phyloP scores from a whole-genome alignment of 257 asterid species.

The Petunia axillaris region DNA sequence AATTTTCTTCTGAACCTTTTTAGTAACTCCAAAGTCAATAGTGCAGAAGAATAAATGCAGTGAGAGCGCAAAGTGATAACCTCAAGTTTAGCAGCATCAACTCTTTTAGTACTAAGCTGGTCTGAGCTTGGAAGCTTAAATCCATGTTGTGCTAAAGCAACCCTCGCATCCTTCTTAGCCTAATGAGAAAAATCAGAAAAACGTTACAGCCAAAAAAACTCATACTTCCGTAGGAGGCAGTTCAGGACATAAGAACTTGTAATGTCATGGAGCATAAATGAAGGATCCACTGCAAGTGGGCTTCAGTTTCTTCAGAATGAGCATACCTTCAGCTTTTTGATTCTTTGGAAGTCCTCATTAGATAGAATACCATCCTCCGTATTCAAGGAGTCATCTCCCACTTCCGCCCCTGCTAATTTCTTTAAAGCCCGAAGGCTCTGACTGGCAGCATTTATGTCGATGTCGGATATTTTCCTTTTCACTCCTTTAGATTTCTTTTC shows the following conservation, averaged over 20 bases:
- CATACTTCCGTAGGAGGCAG: neutral
- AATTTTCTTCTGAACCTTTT: neutral
- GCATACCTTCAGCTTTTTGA: constrained; percentile 81
- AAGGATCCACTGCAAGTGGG: neutral
- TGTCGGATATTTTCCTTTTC: constrained; percentile 75
- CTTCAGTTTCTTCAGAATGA: constrained; percentile 6
- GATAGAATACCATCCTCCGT: constrained; percentile 78
- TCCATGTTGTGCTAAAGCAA: constrained; percentile 62
- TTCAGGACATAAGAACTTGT: neutral
- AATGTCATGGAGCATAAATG: neutral
- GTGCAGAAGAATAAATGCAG: neutral
- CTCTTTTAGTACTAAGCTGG: constrained; percentile 71
- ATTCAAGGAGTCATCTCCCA: constrained; percentile 37
- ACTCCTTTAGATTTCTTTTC: constrained; percentile 39
- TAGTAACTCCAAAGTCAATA: neutral
- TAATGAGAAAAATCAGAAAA: constrained; percentile 34
- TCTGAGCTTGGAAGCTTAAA: constrained; percentile 80
- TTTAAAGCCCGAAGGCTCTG: constrained; percentile 82
- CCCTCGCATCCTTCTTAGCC: constrained; percentile 82
- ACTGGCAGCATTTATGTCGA: constrained; percentile 64
- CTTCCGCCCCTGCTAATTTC: constrained; percentile 62
- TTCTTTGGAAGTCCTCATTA: constrained; percentile 87
- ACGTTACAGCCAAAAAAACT: constrained; percentile 22
- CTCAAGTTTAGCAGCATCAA: constrained; percentile 81
- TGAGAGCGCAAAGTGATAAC: constrained; percentile 39